phyloP scores from a whole-genome alignment of 306 rosid species.

The Quercus rubra region DNA sequence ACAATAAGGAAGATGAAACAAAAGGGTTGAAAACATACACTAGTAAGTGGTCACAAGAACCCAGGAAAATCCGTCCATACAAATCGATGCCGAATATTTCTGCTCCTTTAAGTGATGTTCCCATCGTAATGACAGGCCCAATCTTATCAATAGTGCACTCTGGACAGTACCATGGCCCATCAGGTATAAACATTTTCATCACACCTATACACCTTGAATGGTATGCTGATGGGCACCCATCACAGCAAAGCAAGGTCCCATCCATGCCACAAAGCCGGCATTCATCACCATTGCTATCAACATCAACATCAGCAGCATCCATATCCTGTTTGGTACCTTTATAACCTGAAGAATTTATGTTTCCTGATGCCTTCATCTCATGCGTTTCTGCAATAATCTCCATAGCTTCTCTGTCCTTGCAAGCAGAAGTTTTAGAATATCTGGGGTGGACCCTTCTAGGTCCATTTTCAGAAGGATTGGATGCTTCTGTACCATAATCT shows the following conservation, averaged over 20 bases:
- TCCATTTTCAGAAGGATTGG: conserved; percentile 45
- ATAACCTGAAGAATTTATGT: conserved; percentile 23
- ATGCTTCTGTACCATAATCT: conserved; percentile 64
- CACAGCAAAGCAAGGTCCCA: conserved; percentile 94
- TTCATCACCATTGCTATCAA: conserved; percentile 79
- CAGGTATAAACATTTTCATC: conserved; percentile 77
- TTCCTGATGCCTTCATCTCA: conserved; percentile 34
- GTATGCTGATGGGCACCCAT: conserved; percentile 98
- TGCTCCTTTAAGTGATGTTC: conserved; percentile 83
- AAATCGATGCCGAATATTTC: conserved; percentile 78
- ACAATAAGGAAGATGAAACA: conserved; percentile 14
- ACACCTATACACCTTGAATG: conserved; percentile 97
- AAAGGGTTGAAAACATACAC: conserved; percentile 74
- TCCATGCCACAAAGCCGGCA: conserved; percentile 99
- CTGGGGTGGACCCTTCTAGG: conserved; percentile 77
- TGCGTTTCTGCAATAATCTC: conserved; percentile 39
- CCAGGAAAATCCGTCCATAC: conserved; percentile 80
- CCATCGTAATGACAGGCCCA: conserved; percentile 56
- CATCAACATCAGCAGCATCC: conserved; percentile 44
- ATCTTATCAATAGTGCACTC: conserved; percentile 76
- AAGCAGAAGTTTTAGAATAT: conserved; percentile 59
- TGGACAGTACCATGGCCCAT: conserved; percentile 95
- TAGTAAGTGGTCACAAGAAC: conserved; percentile 81
- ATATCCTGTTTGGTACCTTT: conserved; percentile 32
- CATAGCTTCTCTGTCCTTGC: conserved; percentile 55